Evolutionary conservation across 2,329 filamentous ascomycete genomes (phyloP), one percentile per base, ranked within the genome.

Genomic region (Hymenoscyphus fructigenus): DNA sequence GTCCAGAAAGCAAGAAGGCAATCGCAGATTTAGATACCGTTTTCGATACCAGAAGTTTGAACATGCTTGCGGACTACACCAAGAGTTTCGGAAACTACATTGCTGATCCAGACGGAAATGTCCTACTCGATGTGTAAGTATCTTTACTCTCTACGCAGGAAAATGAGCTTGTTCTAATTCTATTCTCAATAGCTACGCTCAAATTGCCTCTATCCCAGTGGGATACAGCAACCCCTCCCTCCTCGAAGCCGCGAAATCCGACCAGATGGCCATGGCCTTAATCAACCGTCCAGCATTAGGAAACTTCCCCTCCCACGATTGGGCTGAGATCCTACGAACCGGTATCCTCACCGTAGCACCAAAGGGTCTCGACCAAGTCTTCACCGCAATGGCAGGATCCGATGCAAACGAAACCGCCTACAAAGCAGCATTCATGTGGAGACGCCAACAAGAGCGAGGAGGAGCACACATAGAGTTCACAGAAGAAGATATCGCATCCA

Each of bases 401-500:
- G 91, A 94, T 75, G 91, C 91, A 77, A 93, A 93, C 78, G 91
- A 94, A 79, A 88, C 91, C 59, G 91, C 91, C 63, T 94, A 91
- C 84, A 94, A 94, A 80, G 91, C 91, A 15, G 90, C 91, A 29
- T 93, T 93, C 80, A 94, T 94, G 88, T 92, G 87, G 81, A 87
- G 87, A 77, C 84, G 88, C 59, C 89, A 90, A 74, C 83, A 86
- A 66, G 82, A 92, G 81, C 89, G 91, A 72, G 90, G 89, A 47
- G 75, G 75, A 62, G 81, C 86, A 64, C 78, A 87, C 58, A 88
- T 85, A 53, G 89, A 91, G 34, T 93, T 92, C 81, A 87, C 87
- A 5, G 79, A 84, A 32, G 85, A 90, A 73, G 91, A 94, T 75
- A 83, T 91, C 61, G 72, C 77, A 64, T 87, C 87, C 2, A 82